phyloP scores from a whole-genome alignment of 2,329 filamentous ascomycete genomes.

The Cucurbitaria berberidis region DNA sequence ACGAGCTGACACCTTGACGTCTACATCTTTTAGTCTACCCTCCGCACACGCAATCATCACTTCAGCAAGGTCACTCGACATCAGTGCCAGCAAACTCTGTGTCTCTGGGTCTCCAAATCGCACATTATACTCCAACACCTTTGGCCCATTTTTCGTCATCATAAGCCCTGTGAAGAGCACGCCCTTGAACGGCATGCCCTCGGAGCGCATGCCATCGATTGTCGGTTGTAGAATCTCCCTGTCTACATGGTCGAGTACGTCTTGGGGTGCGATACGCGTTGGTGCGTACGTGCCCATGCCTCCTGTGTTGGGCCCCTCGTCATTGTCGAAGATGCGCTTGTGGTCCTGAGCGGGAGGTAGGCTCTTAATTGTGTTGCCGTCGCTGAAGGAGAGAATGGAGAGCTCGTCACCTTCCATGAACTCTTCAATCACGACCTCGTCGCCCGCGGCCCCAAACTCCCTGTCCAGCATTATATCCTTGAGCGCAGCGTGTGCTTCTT shows the following conservation, averaged over 20 bases:
- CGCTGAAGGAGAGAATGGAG: constrained; percentile 88
- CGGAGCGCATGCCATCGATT: constrained; percentile 83
- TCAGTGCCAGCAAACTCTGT: constrained; percentile 80
- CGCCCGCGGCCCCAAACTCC: constrained; percentile 84
- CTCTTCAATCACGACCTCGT: constrained; percentile 95
- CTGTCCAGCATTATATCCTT: constrained; percentile 89
- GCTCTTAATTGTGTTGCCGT: constrained; percentile 82
- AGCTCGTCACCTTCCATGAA: constrained; percentile 90
- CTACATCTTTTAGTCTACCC: constrained; percentile 72
- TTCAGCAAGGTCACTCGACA: constrained; percentile 86
- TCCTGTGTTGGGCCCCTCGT: constrained; percentile 90
- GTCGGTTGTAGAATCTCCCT: constrained; percentile 86
- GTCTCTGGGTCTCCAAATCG: constrained; percentile 92
- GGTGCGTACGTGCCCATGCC: constrained; percentile 98
- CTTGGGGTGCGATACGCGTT: constrained; percentile 57
- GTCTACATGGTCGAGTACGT: constrained; percentile 79
- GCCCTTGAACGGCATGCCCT: constrained; percentile 65
- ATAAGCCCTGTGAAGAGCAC: constrained; percentile 91
- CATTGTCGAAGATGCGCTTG: constrained; percentile 91
- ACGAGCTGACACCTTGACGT: constrained; percentile 69
- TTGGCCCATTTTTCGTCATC: constrained; percentile 82
- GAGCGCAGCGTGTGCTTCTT: constrained; percentile 81
- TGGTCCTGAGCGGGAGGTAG: constrained; percentile 95
- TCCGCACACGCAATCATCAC: constrained; percentile 86
- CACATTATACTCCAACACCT: constrained; percentile 91